Base-by-base conservation (phyloP, 176 grass and related monocot genomes). In the Urochloa ruziziensis region DNA sequence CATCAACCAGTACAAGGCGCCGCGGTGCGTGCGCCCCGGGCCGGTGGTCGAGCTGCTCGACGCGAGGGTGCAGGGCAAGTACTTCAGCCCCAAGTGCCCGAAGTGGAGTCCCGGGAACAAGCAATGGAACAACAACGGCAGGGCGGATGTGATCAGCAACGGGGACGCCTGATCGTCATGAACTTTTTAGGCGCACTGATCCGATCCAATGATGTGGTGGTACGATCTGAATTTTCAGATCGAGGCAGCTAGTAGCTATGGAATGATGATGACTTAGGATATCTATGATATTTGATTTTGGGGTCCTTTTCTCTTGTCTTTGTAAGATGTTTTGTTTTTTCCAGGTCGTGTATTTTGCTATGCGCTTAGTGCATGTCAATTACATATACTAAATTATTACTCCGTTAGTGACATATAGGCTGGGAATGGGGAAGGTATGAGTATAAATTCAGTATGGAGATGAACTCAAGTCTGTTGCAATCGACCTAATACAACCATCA, bases 1-100 rank as follows among this genome's bases (percentile, higher is more conserved):
- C 62, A 96, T 99, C 77, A 99, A 99, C 89, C 96, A 99, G 88
- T 99, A 99, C 85, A 99, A 99, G 88, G 93, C 96, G 49, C 96
- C 96, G 62, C 89, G 91, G 13, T 99, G 96, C 81, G 96, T 99
- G 85, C 89, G 87, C 62, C 67, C 89, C 2, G 96, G 96, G 1
- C 87, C 93, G 16, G 68, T 96, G 33, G 87, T 99, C 13, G 87
- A 96, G 64, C 96, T 99, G 63, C 93, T 99, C 62, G 86, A 99
- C 68, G 74, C 59, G 7, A 74, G 93, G 80, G 67, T 98, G 44
- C 87, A 95, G 62, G 71, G 68, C 32, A 90, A 36, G 19, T 98
- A 90, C 86, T 90, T 94, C 56, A 98, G 96, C 66, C 93, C 96
- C 78, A 95, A 98, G 87, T 92, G 79, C 80, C 96, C 96, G 30